phyloP scores from a whole-genome alignment of 2,329 filamentous ascomycete genomes.

The Raffaelea deltoideospora region DNA sequence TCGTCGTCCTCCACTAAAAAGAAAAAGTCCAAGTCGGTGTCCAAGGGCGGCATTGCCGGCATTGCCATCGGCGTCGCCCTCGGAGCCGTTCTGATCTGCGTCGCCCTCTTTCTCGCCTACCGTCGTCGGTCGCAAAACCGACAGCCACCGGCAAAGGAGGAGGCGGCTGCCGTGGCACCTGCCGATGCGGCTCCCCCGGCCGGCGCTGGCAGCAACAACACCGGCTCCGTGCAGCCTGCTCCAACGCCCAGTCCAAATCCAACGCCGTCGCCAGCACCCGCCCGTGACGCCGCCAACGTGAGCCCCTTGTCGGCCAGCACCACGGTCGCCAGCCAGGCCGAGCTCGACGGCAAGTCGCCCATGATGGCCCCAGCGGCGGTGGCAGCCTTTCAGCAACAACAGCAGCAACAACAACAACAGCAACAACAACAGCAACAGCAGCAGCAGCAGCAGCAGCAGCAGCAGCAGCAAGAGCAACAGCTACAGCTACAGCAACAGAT shows the following conservation, averaged over 20 bases:
- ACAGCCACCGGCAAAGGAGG: background rate
- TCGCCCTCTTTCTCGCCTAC: conserved; percentile 5
- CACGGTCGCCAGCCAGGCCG: background rate
- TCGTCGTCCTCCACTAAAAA: background rate
- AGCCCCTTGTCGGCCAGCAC: background rate
- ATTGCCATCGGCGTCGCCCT: conserved; percentile 6
- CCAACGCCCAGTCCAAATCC: too few relatives aligned
- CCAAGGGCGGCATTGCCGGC: conserved; percentile 7
- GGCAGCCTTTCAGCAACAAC: background rate
- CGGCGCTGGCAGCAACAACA: too few relatives aligned
- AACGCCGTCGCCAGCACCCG: too few relatives aligned
- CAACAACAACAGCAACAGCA: too few relatives aligned
- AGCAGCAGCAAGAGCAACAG: conserved; percentile 1
- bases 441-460: background rate
- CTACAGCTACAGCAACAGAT: background rate
- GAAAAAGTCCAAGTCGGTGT: too few relatives aligned
- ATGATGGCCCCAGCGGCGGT: background rate
- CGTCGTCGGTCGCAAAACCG: conserved; percentile 1
- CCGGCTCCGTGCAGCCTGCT: too few relatives aligned
- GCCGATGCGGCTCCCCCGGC: background rate
- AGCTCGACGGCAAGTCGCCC: conserved; percentile 4
- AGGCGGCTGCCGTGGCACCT: background rate
- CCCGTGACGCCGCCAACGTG: background rate
- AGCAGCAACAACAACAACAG: too few relatives aligned
- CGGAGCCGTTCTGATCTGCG: conserved; percentile 5